Base-by-base conservation (phyloP, 805 yeast species). In the Starmerella sp. region DNA sequence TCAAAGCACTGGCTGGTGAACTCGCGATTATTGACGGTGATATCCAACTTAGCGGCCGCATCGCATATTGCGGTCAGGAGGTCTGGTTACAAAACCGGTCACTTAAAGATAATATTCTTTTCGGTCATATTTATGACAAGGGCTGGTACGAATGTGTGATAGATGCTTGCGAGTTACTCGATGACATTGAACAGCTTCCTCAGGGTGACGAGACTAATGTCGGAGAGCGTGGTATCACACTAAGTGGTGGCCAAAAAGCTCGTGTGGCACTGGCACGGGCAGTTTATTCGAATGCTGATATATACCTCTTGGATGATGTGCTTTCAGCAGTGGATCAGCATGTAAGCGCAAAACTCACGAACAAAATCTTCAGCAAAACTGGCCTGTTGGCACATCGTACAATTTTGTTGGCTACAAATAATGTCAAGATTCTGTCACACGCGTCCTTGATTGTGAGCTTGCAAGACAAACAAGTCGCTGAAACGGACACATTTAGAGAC, bases 181-280 rank as follows among this genome's bases (percentile, higher is more conserved):
- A 81, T 31, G 98, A 93, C 72, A 73, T 93, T 58, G 79, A 77
- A 34, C 80, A 83, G 34, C 76, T 93, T 57, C 88, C 96, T 1
- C 86, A 87, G 65, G 96, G 96, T 53, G 97, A 93, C 67, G 76
- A 75, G 51, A 93, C 98, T 6, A 80, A 86, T 63, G 97, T 93
- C 55, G 98, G 98, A 59, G 98, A 93, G 72, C 88, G 91, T 68
- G 98, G 98, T 60, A 90, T 93, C 51, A 87, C 97, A 11, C 75
- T 93, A 50, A 86, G 96, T 43, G 98, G 98, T 51, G 98, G 98
- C 46, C 98, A 93, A 70, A 93, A 93, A 75, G 97, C 98, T 0
- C 82, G 98, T 68, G 76, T 93, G 37, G 83, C 95, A 1, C 77
- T 93, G 52, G 98, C 98, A 0, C 80, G 98, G 67, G 97, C 98